Base-by-base conservation (phyloP, 805 yeast species). In the Candida tallmaniae region DNA sequence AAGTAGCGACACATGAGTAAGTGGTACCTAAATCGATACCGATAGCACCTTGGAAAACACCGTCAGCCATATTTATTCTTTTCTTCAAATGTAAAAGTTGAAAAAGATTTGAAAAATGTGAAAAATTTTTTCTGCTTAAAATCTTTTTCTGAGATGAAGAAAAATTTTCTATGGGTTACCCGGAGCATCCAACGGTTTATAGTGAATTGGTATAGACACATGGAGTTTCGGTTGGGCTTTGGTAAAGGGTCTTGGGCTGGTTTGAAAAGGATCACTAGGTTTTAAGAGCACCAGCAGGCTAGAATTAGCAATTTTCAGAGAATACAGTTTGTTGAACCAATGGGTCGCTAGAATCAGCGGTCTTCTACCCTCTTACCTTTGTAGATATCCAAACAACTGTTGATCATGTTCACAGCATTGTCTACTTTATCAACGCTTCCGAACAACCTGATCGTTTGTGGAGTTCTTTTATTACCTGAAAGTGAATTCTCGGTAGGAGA, bases 41-140 rank as follows among this genome's bases (percentile, higher is more conserved):
- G 56, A 66, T 66, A 62, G 71, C 71, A 83, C 97, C 97, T 80
- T 89, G 93, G 83, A 84, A 88, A 76, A 88, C 93, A 83, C 96
- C 96, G 79, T 88, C 96, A 82, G 89, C 85, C 89, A 82, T 82
- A 70, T 70, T 20, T 25, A 27, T 36, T 29, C 18, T 32, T 35
- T 42, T 38, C 17, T 18, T 35, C 24, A 14, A 29, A 34, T 11
- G 6, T 17, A 28, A 19, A n/a, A 21, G 27, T n/a, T 21, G 31
- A 24, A 35, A 38, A 30, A 32, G 11, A 31, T 27, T 30, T 32
- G 26, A 35, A 34, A 27, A 28, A 28, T 35, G 31, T 36, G 38
- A 33, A 35, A 35, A 35, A 35, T 35, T 35, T 34, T 35, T 31
- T 27, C 17, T 31, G 16, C 23, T n/a, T n/a, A n/a, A n/a, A n/a